Evolutionary conservation across 1,284 basidiomycete species (phyloP), one percentile per base, ranked within the genome.

Genomic region (Mycena sp.): DNA sequence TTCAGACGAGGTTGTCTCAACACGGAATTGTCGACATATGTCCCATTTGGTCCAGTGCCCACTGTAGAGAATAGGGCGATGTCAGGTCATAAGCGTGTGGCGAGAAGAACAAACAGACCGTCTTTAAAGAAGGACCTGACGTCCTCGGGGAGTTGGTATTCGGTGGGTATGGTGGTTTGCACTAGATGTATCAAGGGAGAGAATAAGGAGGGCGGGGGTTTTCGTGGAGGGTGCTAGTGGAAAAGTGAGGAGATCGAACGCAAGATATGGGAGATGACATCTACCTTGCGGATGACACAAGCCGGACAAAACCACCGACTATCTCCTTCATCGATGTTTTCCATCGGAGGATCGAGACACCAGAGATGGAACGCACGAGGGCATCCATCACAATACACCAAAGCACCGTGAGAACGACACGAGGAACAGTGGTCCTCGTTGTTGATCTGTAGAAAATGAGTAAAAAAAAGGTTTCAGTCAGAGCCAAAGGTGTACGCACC

Each of bases 371-470:
- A 99, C 23, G 95, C 95, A 67, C 93, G 85, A 30, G 97, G 94
- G 75, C 98, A 99, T 14, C 96, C 96, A 75, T 99, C 97, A 78
- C 97, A 99, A 76, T 98, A 99, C 10, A 97, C 86, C 64, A 96
- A 83, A 25, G 88, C 85, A 59, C 96, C 93, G 59, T 87, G 80
- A 25, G 89, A 92, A 69, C 90, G 87, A 78, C 97, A 99, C 2
- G 94, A 87, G 54, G 95, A 96, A 76, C 96, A 99, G 73, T 94
- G 94, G 76, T 99, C 96, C 75, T 98, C 91, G 77, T 99, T 99
- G 67, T 62, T 66, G 55, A 62, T 70, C 67, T 68, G 68, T 65
- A 43, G 48, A 65, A 68, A 66, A 28, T 58, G 70, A 72, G 68
- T 59, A 58, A 40, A 59, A 63, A 45, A 57, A 58, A 64, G 41